Conservation (phyloP, 1,139 yeast species). For the Zhuliangozyma blackwelliae region DNA sequence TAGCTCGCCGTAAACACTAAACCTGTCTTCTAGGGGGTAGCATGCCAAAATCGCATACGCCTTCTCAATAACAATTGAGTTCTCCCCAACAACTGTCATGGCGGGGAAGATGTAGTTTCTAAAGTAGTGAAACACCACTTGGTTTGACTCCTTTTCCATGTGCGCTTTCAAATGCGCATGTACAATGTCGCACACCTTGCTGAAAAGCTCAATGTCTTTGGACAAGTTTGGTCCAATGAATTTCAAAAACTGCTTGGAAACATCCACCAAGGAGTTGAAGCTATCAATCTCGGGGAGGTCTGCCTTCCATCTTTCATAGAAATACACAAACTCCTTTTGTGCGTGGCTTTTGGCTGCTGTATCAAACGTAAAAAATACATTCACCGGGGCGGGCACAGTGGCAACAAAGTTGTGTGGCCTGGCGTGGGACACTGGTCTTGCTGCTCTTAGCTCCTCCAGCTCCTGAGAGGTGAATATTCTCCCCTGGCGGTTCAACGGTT, state of each 20-base stretch:
- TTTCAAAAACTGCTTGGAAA: conserved; percentile 47
- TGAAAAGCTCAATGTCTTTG: conserved; percentile 43
- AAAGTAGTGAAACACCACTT: conserved; percentile 45
- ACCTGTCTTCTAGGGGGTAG: conserved; percentile 64
- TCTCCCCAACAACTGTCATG: conserved; percentile 54
- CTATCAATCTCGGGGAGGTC: conserved; percentile 34
- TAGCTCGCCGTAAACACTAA: conserved; percentile 81
- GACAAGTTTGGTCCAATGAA: conserved; percentile 60
- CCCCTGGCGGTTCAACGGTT: conserved; percentile 41
- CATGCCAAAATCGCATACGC: conserved; percentile 51
- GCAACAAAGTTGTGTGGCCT: conserved; percentile 30
- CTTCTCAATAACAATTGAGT: conserved; percentile 60
- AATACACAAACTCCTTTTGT: conserved; percentile 38
- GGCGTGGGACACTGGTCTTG: conserved; percentile 23
- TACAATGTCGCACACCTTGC: conserved; percentile 62
- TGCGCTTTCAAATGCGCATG: conserved; percentile 27
- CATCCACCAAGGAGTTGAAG: conserved; percentile 41
- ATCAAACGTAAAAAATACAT: conserved; percentile 25
- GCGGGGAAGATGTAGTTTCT: conserved; percentile 69
- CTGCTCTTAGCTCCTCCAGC: conserved; percentile 16
- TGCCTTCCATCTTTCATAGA: conserved; percentile 49
- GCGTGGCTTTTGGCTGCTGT: conserved; percentile 26
- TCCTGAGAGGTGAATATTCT: conserved; percentile 17
- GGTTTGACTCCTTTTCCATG: conserved; percentile 16
- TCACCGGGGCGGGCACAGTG: conserved; percentile 20